phyloP scores from a whole-genome alignment of 148 eudicot genomes.

The Rhododendron ferrugineum region DNA sequence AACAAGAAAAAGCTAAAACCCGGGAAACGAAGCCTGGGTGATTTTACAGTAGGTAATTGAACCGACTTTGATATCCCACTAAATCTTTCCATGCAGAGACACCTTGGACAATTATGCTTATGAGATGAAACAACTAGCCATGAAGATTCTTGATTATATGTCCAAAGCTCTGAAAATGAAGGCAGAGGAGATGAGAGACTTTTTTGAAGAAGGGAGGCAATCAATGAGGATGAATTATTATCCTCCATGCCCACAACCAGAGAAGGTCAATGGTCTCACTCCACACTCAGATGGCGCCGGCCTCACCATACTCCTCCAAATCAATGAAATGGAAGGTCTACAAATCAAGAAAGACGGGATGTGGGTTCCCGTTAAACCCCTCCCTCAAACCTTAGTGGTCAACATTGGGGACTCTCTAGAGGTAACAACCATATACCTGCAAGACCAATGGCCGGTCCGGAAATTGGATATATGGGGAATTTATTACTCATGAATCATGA shows the following conservation, averaged over 20 bases:
- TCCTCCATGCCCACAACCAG: conserved; percentile 29
- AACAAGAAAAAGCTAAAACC: not conserved
- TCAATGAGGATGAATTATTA: conserved; percentile 25
- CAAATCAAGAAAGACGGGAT: not conserved
- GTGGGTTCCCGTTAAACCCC: conserved; percentile 2
- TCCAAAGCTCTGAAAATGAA: conserved; percentile 14
- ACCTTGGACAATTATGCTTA: conserved; percentile 9
- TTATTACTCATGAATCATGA: too few species aligned
- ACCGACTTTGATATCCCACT: not conserved
- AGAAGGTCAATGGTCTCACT: conserved; percentile 21
- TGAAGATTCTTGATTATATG: conserved; percentile 14
- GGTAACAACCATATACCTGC: not conserved
- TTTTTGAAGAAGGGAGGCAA: conserved; percentile 12
- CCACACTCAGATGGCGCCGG: conserved; percentile 10
- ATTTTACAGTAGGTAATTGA: not conserved
- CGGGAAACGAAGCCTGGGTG: not conserved
- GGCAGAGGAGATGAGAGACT: not conserved
- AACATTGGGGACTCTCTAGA: conserved; percentile 11
- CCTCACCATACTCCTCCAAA: conserved; percentile 1
- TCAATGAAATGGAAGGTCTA: not conserved
- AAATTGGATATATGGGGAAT: too few species aligned
- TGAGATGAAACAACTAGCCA: conserved; percentile 11
- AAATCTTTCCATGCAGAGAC: conserved; percentile 2
- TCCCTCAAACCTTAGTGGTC: conserved; percentile 12
- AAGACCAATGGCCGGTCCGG: too few species aligned